Evolutionary conservation across 306 rosid genomes (phyloP).

Genomic region (Vicia sativa): DNA sequence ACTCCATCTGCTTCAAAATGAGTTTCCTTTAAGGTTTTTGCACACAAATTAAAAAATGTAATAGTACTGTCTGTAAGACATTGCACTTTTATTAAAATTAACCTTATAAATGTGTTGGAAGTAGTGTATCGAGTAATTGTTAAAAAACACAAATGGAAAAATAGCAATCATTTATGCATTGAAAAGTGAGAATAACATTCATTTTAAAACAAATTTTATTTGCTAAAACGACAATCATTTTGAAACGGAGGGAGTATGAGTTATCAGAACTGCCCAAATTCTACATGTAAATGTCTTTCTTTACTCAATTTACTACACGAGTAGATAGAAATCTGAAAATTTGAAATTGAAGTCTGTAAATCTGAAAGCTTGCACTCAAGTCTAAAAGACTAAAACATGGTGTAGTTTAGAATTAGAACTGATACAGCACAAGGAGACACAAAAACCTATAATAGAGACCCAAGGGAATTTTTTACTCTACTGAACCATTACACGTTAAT

Average conservation of each 20-base stretch:
- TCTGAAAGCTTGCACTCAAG: background rate
- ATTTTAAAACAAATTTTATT: too few relatives aligned
- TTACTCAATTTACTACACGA: constrained; percentile 5
- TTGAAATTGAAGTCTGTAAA: background rate
- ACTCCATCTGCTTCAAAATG: too few relatives aligned
- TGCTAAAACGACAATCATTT: too few relatives aligned
- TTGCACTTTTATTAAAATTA: too few relatives aligned
- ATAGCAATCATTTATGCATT: too few relatives aligned
- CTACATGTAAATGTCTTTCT: constrained; percentile 28
- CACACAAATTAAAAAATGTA: too few relatives aligned
- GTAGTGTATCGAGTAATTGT: too few relatives aligned
- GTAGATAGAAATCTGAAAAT: background rate
- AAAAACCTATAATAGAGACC: constrained; percentile 11
- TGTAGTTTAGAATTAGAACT: constrained; percentile 5
- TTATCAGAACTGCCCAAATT: constrained; percentile 25
- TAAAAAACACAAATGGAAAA: too few relatives aligned
- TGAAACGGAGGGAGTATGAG: background rate
- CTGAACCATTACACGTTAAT: constrained; percentile 6
- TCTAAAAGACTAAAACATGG: background rate
- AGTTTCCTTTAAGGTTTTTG: too few relatives aligned
- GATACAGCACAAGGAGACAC: background rate
- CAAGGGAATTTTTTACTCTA: constrained; percentile 14
- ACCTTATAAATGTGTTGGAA: too few relatives aligned
- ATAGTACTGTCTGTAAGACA: too few relatives aligned
- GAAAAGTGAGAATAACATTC: too few relatives aligned